Evolutionary conservation across 2,329 filamentous ascomycete species (phyloP), one percentile per base, ranked within the genome.

Genomic region (Cryoendolithus antarcticus): DNA sequence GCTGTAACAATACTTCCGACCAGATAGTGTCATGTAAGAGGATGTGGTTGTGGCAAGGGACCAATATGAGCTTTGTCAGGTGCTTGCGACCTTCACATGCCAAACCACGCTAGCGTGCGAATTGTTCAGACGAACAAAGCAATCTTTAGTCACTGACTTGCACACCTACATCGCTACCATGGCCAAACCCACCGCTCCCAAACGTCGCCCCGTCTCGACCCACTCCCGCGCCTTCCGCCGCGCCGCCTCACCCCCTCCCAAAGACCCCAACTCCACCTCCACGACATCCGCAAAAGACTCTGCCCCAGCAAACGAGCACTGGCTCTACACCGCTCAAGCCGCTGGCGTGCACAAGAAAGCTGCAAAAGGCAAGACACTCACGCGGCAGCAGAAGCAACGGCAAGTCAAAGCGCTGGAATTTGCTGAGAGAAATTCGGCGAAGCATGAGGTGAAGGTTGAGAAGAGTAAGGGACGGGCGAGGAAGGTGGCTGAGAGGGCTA

Each of bases 141-240:
- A 27, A 7, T 27, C 6, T 27, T 8, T 8, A 27, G 5, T 27
- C 24, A 27, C 24, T 27, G 24, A 19, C 15, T 19, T 27, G 6
- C 7, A 27, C 24, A 6, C 24, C 7, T 7, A 27, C 24, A 32
- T 9, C 31, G 6, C 6, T 32, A 7, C 15, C 32, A 67, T 66
- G 63, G 64, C 61, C 21, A 67, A 67, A 50, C 63, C 59, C n/a
- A 57, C 63, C 37, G 68, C 67, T 44, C 47, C 62, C 37, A 68
- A 67, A 54, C 65, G 65, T 52, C 55, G 60, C 44, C 77, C 65
- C 39, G 67, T 69, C 30, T 83, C 81, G 4, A 61, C 76, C 42
- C 81, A 80, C 64, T 88, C 83, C 38, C 80, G 83, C 48, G 81
- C 80, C 42, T 80, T 81, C 31, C 75, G 82, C 54, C 77, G 83